Percentiles rank a stretch among this genome's conserved stretches.
Conservation (phyloP, 805 yeast species). For the Ogataea thermomethanolica region DNA sequence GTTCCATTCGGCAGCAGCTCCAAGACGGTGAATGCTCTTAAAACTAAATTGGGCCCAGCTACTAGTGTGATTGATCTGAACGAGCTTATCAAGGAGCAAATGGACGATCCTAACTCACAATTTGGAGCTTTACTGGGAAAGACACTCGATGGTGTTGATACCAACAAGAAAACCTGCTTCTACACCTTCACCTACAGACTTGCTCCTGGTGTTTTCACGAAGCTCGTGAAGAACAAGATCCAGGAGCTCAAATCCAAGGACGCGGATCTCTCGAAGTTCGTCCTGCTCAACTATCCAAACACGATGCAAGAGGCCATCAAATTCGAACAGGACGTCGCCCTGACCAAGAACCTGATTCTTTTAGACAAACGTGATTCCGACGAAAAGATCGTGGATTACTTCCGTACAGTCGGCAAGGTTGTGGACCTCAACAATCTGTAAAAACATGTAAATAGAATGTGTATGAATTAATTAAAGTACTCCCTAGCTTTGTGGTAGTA, state of each 20-base stretch:
- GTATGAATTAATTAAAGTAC: slow-evolving; percentile 1
- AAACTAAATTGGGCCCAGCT: slow-evolving; percentile 14
- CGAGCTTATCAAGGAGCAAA: slow-evolving; percentile 44
- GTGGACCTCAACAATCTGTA: slow-evolving; percentile 21
- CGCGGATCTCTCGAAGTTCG: slow-evolving; percentile 43
- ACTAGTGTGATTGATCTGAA: slow-evolving; percentile 49
- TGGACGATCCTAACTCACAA: slow-evolving; percentile 39
- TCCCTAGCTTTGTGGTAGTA: slow-evolving; percentile 17
- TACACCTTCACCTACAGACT: slow-evolving; percentile 31
- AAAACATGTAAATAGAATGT: slow-evolving; percentile 1
- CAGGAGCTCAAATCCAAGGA: slow-evolving; percentile 22
- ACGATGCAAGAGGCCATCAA: slow-evolving; percentile 63
- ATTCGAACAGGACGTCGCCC: slow-evolving; percentile 68
- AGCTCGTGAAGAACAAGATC: slow-evolving; percentile 39
- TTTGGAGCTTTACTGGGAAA: slow-evolving; percentile 54
- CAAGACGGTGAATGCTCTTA: slow-evolving; percentile 12
- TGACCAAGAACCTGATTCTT: slow-evolving; percentile 39
- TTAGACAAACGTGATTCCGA: slow-evolving; percentile 28
- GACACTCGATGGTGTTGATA: slow-evolving; percentile 26
- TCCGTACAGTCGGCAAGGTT: slow-evolving; percentile 60
- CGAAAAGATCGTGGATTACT: slow-evolving; percentile 61
- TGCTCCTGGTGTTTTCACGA: slow-evolving; percentile 48
- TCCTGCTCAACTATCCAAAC: slow-evolving; percentile 58
- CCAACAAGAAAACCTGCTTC: slow-evolving; percentile 27
- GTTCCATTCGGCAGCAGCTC: slow-evolving; percentile 28